These are phyloP conservation scores for Lactarius evosmus DNA, from an alignment of 768 basidiomycete species.

Conservation along the genomic window DNA sequence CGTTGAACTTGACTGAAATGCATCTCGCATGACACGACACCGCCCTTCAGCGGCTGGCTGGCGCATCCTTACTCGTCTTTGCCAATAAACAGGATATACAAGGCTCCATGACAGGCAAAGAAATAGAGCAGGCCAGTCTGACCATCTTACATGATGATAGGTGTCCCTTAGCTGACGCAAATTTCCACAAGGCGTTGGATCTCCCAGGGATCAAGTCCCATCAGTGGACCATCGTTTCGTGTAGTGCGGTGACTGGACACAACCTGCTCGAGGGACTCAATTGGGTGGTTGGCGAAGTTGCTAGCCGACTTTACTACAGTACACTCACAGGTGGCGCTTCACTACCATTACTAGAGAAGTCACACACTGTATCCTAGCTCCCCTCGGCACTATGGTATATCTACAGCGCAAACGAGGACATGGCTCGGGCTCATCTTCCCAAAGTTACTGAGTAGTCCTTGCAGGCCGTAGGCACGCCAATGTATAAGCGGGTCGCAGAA, in stretches of 20 bases:
- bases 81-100: slow-evolving; percentile 98
- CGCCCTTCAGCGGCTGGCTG: slow-evolving; percentile 72
- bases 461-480: too few species aligned
- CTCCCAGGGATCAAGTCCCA: slow-evolving; percentile 81
- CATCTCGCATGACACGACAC: not conserved
- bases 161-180: slow-evolving; percentile 12
- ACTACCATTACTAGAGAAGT: not conserved
- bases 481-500: too few species aligned
- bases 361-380: slow-evolving; percentile 7
- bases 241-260: slow-evolving; percentile 87
- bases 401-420: not conserved
- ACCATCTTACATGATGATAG: slow-evolving; percentile 17
- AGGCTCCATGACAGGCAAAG: slow-evolving; percentile 75
- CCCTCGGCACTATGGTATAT: not conserved
- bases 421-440: too few species aligned
- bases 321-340: slow-evolving; percentile 32
- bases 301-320: slow-evolving; percentile 81
- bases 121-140: slow-evolving; percentile 75
- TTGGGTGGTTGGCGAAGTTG: slow-evolving; percentile 91
- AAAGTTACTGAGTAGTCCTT: too few species aligned
- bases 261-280: slow-evolving; percentile 83
- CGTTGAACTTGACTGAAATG: not conserved
- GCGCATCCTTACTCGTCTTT: slow-evolving; percentile 93
- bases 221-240: slow-evolving; percentile 85
- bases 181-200: slow-evolving; percentile 61